Evolutionary conservation across 352 stramenopile species (phyloP), one percentile per base, ranked within the genome.

Genomic region (Phytophthora aleatoria): DNA sequence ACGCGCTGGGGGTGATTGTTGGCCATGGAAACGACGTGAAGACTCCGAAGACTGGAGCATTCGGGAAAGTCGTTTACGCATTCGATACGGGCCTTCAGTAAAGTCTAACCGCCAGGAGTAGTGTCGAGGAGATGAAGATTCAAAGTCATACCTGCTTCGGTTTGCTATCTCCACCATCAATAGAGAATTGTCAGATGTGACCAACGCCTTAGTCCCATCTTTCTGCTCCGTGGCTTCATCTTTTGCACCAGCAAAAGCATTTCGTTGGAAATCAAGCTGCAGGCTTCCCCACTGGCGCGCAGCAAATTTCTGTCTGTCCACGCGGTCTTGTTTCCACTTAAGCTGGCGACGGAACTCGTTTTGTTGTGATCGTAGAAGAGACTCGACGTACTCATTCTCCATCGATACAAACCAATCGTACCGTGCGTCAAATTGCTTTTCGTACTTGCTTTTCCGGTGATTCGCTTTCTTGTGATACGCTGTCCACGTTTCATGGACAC

Each of bases 281-380:
- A 89, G 26, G 10, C 76, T 64, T 31, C 79, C 50, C 83, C 81
- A 88, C 52, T 91, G 76, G 0, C 80, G 74, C 11, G 64, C 54
- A 39, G 80, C 78, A 51, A 88, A 91, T 47, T 91, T 90, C 26
- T 90, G 76, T 5, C 81, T 67, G 31, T 91, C 83, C 9, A 90
- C 53, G 2, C 71, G 74, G 38, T 90, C 79, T 81, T 91, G 83
- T 13, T 70, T 70, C 83, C 83, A 90, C 44, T 89, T 90, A 5
- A 83, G 65, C 55, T 90, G 80, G 1, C 79, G 69, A 20, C 71
- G 68, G 33, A 89, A 85, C 44, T 90, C 83, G 36, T 53, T 73
- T 43, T 77, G 79, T 42, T 91, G 78, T 0, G 66, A 50, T 8
- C 67, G 65, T 6, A 76, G 49, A 8, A 91, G 56, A n/a, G 69